phyloP scores from a whole-genome alignment of 2,329 filamentous ascomycete species.

The Pestalotiopsis sp. region DNA sequence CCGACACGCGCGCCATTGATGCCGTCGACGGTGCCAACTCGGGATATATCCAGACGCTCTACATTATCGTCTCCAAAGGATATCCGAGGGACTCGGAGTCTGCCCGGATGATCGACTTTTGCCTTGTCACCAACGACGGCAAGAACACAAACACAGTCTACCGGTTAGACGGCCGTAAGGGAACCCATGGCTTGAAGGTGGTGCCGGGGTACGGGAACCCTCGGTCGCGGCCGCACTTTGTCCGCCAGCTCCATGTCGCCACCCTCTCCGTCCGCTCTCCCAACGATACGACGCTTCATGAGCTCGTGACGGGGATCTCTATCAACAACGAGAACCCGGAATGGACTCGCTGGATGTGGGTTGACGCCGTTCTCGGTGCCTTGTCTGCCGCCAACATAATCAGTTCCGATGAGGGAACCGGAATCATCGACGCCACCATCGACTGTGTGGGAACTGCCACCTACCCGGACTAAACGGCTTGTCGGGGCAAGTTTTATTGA shows the following conservation, averaged over 20 bases:
- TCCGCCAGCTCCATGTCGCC: slow-evolving; percentile 20
- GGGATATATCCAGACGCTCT: slow-evolving; percentile 21
- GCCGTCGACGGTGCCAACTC: neutral
- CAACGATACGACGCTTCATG: slow-evolving; percentile 10
- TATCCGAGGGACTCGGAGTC: slow-evolving; percentile 29
- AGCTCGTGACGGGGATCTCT: slow-evolving; percentile 7
- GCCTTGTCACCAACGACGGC: slow-evolving; percentile 28
- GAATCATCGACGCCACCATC: slow-evolving; percentile 14
- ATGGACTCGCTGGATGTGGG: slow-evolving; percentile 15
- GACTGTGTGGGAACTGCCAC: slow-evolving; percentile 6
- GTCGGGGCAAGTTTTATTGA: neutral
- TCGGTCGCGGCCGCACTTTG: slow-evolving; percentile 27
- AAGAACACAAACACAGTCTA: slow-evolving; percentile 29
- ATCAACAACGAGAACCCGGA: slow-evolving; percentile 14
- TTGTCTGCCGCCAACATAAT: slow-evolving; percentile 12
- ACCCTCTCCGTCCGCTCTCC: slow-evolving; percentile 6
- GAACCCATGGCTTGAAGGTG: slow-evolving; percentile 24
- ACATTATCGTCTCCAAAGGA: slow-evolving; percentile 31
- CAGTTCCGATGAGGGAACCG: slow-evolving; percentile 8
- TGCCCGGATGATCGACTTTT: slow-evolving; percentile 28
- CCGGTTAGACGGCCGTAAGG: slow-evolving; percentile 27
- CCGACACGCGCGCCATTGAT: neutral
- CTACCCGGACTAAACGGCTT: neutral
- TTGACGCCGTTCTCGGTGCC: slow-evolving; percentile 14
- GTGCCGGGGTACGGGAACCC: slow-evolving; percentile 23